These are phyloP conservation scores for Gelatoporia subvermispora DNA, from an alignment of 768 basidiomycete species.

Conservation along the genomic window DNA sequence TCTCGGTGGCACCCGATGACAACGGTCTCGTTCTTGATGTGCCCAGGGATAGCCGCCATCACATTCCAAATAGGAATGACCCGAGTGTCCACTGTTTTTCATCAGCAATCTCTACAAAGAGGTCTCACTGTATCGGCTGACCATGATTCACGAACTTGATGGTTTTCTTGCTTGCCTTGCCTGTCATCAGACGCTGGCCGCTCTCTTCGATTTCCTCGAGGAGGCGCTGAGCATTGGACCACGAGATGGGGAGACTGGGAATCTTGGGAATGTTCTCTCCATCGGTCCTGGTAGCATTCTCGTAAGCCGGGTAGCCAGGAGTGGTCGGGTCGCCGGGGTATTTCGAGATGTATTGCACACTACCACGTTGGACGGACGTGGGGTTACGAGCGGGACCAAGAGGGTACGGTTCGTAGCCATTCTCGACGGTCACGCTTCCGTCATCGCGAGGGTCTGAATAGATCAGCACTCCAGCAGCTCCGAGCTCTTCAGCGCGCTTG, in stretches of 20 bases:
- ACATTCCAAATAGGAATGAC: conserved; percentile 91
- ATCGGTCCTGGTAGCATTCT: conserved; percentile 64
- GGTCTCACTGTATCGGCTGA: conserved; percentile 11
- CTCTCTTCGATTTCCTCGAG: conserved; percentile 43
- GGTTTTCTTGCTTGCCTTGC: conserved; percentile 41
- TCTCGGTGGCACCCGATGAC: conserved; percentile 87
- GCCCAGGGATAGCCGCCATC: conserved; percentile 79
- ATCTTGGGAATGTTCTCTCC: conserved; percentile 65
- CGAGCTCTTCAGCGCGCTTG: conserved; percentile 77
- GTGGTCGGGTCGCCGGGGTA: conserved; percentile 78
- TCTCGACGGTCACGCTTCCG: conserved; percentile 67
- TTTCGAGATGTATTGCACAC: conserved; percentile 59
- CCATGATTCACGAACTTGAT: conserved; percentile 58
- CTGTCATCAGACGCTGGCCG: conserved; percentile 37
- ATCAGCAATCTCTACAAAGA: not conserved
- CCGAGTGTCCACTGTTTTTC: conserved; percentile 56
- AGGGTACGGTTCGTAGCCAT: conserved; percentile 77
- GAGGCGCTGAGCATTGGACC: conserved; percentile 69
- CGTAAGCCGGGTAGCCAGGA: conserved; percentile 83
- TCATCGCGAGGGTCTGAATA: conserved; percentile 87
- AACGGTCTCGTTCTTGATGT: conserved; percentile 82
- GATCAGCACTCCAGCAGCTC: conserved; percentile 74
- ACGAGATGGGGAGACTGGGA: conserved; percentile 85
- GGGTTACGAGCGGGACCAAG: conserved; percentile 86
- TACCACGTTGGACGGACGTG: conserved; percentile 82